These are phyloP conservation scores for Gracilaria domingensis DNA, from an alignment of 23 red algal genomes.

Conservation along the genomic window DNA sequence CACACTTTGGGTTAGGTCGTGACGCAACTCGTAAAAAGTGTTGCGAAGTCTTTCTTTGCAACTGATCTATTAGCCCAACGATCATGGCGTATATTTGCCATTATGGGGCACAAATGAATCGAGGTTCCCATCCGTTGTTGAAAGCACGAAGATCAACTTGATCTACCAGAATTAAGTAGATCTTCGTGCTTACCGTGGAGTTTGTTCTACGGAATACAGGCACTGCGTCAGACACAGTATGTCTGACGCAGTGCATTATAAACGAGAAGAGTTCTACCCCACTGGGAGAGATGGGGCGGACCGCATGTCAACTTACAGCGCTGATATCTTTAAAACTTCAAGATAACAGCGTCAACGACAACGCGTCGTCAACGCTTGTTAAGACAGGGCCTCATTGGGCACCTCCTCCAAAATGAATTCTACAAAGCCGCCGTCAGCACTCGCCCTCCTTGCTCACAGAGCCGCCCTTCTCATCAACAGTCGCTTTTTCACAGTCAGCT, in stretches of 20 bases:
- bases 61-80: no score
- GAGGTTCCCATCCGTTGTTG: no score
- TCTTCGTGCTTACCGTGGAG: no score
- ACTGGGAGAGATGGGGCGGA: background rate
- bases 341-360: background rate
- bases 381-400: background rate
- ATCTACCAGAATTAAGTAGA: no score
- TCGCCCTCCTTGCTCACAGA: background rate
- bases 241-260: background rate
- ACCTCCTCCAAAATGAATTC: background rate
- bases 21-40: no score
- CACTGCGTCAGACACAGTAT: no score
- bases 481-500: background rate
- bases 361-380: background rate
- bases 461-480: background rate
- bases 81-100: no score
- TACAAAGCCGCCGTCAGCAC: background rate
- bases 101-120: no score
- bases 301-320: background rate
- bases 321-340: background rate
- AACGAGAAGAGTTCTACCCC: background rate
- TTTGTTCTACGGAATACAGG: no score
- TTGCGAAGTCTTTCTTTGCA: no score
- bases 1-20: no score
- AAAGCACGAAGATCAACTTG: no score